phyloP scores from a whole-genome alignment of 257 asterid genomes.

The Striga asiatica region DNA sequence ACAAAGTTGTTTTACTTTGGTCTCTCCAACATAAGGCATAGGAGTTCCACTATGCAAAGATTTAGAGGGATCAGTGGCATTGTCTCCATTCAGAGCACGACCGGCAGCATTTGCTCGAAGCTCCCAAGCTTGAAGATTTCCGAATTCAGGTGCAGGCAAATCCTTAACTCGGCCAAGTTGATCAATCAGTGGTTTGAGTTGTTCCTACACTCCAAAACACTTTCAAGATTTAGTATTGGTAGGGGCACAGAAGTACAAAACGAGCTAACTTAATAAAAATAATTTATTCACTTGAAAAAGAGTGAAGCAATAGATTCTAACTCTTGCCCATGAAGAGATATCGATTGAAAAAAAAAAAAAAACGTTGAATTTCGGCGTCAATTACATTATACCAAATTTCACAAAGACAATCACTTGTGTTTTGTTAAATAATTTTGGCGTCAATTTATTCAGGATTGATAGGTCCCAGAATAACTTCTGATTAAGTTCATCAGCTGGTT shows the following conservation, averaged over 20 bases:
- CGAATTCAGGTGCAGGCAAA: constrained; percentile 78
- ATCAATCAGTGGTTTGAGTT: constrained; percentile 70
- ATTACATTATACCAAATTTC: not conserved
- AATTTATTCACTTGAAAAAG: not conserved
- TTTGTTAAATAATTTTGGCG: not conserved
- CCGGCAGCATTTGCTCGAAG: constrained; percentile 57
- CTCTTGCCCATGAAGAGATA: not conserved
- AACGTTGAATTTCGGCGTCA: not conserved
- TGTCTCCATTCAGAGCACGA: constrained; percentile 58
- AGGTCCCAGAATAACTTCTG: too few relatives aligned
- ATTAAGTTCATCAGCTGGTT: too few relatives aligned
- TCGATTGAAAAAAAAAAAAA: not conserved
- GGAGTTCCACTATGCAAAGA: constrained; percentile 69
- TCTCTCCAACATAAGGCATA: constrained; percentile 86
- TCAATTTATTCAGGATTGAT: not conserved
- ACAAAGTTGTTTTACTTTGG: constrained; percentile 58
- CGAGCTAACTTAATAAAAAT: too few relatives aligned
- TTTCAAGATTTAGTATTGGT: constrained; percentile 10
- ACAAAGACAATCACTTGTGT: not conserved
- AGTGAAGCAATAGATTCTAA: not conserved
- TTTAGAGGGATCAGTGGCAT: constrained; percentile 46
- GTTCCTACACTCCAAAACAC: constrained; percentile 41
- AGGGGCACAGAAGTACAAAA: not conserved
- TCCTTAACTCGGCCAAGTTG: constrained; percentile 85
- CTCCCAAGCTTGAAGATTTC: constrained; percentile 91